Evolutionary conservation across 371 early-diverging fungal species (phyloP), one percentile per base, ranked within the genome.

Genomic region (Coemansia sp.): DNA sequence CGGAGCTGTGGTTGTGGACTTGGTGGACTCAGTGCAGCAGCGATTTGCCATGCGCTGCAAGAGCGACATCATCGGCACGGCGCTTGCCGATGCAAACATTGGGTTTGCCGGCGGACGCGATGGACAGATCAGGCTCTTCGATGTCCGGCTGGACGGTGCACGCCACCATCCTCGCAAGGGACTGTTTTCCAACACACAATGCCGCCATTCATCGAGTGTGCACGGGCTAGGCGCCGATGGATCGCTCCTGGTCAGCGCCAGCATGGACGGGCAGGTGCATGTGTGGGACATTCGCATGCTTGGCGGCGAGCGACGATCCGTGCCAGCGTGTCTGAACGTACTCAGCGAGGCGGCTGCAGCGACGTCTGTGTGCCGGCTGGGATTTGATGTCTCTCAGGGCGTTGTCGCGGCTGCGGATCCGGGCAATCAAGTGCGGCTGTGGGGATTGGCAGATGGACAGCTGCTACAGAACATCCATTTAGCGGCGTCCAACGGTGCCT

Each of bases 221-320:
- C 68, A 73, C 36, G 73, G 64, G 10, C 5, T 73, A 10, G 57
- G 64, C 32, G 31, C 50, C 4, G 68, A 72, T 6, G 60, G 64
- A 5, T 59, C 68, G 53, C 41, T 45, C 26, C 26, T 73, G 47
- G 62, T 40, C 35, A 69, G 65, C 40, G 57, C 69, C 1, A 63
- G 73, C 54, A 69, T 68, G 70, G 70, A 73, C 16, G 57, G 70
- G 11, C 45, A 31, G 8, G 65, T 69, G 36, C 42, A 50, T 30
- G 53, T 59, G 40, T 73, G 70, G 70, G 73, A 73, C 39, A 16
- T 68, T 4, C 70, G 73, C 5, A 73, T 68, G 73, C 32, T 40
- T 11, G 48, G 38, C 8, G 31, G n/a, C 5, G 20, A 14, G 26
- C 59, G 47, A 11, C 53, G 38, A 3, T 57, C 57, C 20, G 31